phyloP scores from a whole-genome alignment of 225 moss, liverwort and hornwort genomes.

The Pleurozium schreberi region DNA sequence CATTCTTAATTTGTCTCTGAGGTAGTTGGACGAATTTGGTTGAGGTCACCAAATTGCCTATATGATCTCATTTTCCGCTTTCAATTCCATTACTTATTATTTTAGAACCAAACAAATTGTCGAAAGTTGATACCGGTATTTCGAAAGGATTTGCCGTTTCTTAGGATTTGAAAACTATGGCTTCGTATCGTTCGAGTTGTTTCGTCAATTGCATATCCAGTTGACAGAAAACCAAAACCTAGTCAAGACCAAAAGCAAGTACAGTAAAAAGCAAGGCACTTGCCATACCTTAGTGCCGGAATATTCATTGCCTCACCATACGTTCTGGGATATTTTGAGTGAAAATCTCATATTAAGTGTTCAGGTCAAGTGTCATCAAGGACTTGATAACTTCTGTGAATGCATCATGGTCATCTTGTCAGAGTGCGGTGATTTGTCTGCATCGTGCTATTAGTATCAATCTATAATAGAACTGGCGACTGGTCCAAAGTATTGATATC shows the following conservation, averaged over 20 bases:
- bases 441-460: neutral
- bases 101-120: neutral
- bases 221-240: neutral
- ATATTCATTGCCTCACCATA: neutral
- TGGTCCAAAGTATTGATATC: neutral
- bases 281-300: neutral
- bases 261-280: neutral
- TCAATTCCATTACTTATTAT: neutral
- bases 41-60: neutral
- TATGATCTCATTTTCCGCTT: neutral
- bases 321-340: neutral
- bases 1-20: too few relatives aligned
- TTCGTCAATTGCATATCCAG: neutral
- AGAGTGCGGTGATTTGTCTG: neutral
- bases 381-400: neutral
- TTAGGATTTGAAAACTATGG: neutral
- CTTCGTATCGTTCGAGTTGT: neutral
- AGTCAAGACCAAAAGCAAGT: neutral
- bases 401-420: neutral
- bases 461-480: neutral
- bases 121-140: neutral
- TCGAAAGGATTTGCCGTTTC: neutral
- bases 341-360: neutral
- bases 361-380: neutral
- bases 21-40: too few relatives aligned